Conservation (phyloP, 345 rosid genomes). For the Pistacia atlantica region DNA sequence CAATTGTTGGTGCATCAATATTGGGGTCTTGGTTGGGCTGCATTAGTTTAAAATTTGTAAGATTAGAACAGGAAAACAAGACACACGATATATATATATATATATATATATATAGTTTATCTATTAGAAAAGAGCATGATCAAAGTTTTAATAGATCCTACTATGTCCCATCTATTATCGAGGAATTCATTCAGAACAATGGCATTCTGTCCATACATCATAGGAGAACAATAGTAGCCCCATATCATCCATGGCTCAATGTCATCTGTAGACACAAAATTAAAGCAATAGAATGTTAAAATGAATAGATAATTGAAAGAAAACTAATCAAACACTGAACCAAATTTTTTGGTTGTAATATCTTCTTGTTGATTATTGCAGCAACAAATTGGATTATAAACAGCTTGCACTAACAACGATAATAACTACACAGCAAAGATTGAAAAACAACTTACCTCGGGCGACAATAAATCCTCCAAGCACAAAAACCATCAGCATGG, state of each 20-base stretch:
- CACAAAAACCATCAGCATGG: constrained; percentile 66
- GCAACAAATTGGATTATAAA: not conserved
- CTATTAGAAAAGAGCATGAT: not conserved
- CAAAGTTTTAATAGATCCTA: constrained; percentile 34
- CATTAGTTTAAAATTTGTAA: constrained; percentile 21
- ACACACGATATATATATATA: not conserved
- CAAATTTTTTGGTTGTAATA: too few relatives aligned
- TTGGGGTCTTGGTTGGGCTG: constrained; percentile 61
- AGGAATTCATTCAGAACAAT: constrained; percentile 86
- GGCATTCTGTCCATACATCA: constrained; percentile 98
- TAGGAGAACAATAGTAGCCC: constrained; percentile 83
- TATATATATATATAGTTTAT: not conserved
- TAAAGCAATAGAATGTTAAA: not conserved
- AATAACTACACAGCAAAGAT: not conserved
- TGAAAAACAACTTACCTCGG: constrained; percentile 45
- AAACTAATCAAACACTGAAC: too few relatives aligned
- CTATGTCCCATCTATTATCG: constrained; percentile 66
- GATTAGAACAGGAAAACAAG: not conserved
- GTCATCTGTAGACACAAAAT: constrained; percentile 52
- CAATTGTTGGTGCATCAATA: constrained; percentile 57
- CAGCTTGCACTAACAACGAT: not conserved
- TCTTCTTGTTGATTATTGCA: too few relatives aligned
- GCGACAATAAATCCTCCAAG: constrained; percentile 91
- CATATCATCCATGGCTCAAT: constrained; percentile 72
- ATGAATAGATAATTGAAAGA: too few relatives aligned